phyloP scores from a whole-genome alignment of 371 early-diverging fungal species.

The Lichtheimia corymbifera region DNA sequence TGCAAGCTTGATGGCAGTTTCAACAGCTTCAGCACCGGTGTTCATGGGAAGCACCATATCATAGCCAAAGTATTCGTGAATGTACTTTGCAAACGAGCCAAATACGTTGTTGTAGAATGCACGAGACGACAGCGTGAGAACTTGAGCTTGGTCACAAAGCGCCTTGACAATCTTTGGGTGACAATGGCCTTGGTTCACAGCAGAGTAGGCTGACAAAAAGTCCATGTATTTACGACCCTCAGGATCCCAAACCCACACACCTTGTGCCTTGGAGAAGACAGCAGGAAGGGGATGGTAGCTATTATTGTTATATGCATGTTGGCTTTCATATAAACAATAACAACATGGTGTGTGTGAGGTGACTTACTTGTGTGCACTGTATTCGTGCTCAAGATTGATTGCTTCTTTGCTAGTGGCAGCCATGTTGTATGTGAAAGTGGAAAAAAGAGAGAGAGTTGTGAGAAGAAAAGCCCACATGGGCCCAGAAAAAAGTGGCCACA shows the following conservation, averaged over 20 bases:
- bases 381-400: conserved; percentile 71
- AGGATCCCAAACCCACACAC: conserved; percentile 93
- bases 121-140: conserved; percentile 85
- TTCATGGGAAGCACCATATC: conserved; percentile 98
- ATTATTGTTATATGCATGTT: not conserved
- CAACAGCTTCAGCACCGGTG: conserved; percentile 98
- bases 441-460: conserved; percentile 2
- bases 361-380: conserved; percentile 87
- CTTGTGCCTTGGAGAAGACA: conserved; percentile 89
- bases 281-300: conserved; percentile 98
- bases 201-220: conserved; percentile 95
- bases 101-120: conserved; percentile 96
- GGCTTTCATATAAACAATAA: not conserved
- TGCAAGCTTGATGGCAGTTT: conserved; percentile 97
- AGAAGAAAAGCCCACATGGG: not conserved
- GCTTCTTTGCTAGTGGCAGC: conserved; percentile 49
- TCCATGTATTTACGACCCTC: conserved; percentile 96
- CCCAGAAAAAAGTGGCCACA: no score
- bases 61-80: conserved; percentile 93
- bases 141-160: conserved; percentile 85
- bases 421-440: not conserved
- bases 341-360: not conserved
- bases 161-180: conserved; percentile 96
- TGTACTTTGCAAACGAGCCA: conserved; percentile 87
- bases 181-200: conserved; percentile 97